Conservation (phyloP, 805 yeast species). For the Maudiozyma serrabonitensis region DNA sequence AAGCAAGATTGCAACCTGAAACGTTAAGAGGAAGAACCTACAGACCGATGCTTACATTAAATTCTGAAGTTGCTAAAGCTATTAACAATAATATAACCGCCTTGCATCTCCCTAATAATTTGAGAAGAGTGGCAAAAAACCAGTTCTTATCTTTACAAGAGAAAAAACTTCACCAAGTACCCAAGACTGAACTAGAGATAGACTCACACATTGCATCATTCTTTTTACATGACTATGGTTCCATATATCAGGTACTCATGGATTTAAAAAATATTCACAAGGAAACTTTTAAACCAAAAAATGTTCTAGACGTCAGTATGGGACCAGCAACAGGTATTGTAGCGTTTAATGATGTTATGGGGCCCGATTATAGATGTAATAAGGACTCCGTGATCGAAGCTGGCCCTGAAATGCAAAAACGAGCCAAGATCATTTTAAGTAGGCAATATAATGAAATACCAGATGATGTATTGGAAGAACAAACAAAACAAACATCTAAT, state of each 20-base stretch:
- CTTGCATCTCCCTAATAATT: constrained; percentile 49
- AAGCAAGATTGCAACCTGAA: constrained; percentile 40
- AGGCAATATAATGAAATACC: constrained; percentile 50
- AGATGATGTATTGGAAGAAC: constrained; percentile 1
- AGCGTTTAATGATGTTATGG: constrained; percentile 73
- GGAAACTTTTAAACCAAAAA: constrained; percentile 46
- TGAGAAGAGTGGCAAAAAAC: constrained; percentile 54
- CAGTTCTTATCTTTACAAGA: constrained; percentile 43
- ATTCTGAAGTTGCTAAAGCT: constrained; percentile 43
- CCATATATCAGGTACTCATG: constrained; percentile 49
- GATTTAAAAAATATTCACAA: constrained; percentile 53
- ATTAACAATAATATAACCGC: constrained; percentile 57
- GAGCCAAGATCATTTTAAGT: constrained; percentile 69
- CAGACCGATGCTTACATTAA: constrained; percentile 44
- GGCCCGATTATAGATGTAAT: constrained; percentile 48
- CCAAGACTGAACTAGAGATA: constrained; percentile 41
- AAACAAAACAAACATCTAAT: constrained; percentile 5
- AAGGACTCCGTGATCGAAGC: constrained; percentile 73
- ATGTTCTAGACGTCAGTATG: constrained; percentile 68
- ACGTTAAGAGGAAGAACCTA: constrained; percentile 49
- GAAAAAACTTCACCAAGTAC: constrained; percentile 44
- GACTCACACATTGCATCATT: constrained; percentile 76
- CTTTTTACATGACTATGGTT: constrained; percentile 73
- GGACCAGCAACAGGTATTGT: constrained; percentile 92
- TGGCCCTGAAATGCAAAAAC: constrained; percentile 58